Evolutionary conservation across 441 rosid genomes (phyloP).

Genomic region (Croton setiger): DNA sequence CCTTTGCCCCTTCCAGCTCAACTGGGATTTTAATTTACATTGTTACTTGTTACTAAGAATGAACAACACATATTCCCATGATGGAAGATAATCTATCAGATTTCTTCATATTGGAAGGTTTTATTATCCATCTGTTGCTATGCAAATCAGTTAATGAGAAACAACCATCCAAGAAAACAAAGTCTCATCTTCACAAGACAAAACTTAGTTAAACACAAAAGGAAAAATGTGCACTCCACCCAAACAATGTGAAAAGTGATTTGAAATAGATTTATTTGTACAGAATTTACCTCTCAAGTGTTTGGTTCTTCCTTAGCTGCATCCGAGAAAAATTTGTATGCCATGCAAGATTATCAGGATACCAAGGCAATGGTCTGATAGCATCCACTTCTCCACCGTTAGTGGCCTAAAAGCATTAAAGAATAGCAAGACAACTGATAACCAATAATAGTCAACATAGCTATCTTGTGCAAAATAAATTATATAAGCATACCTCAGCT

Average conservation of each 20-base stretch:
- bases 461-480: not conserved
- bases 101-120: not conserved
- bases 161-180: not conserved
- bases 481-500: slow-evolving; percentile 43
- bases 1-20: not conserved
- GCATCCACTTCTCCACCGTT: slow-evolving; percentile 73
- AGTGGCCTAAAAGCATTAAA: slow-evolving; percentile 36
- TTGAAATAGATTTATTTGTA: not conserved
- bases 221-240: not conserved
- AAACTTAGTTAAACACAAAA: not conserved
- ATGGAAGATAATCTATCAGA: not conserved
- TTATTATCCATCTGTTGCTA: not conserved
- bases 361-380: slow-evolving; percentile 92
- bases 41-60: not conserved
- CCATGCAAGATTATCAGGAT: slow-evolving; percentile 92
- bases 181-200: not conserved
- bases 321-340: slow-evolving; percentile 87
- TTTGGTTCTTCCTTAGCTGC: slow-evolving; percentile 86
- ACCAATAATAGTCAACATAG: slow-evolving; percentile 8
- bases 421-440: slow-evolving; percentile 3
- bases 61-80: not conserved
- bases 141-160: not conserved
- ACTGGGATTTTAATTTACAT: not conserved
- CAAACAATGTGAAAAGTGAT: not conserved
- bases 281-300: slow-evolving; percentile 71